Evolutionary conservation across 2,329 filamentous ascomycete genomes (phyloP).

Genomic region (Aspergillus eucalypticola): DNA sequence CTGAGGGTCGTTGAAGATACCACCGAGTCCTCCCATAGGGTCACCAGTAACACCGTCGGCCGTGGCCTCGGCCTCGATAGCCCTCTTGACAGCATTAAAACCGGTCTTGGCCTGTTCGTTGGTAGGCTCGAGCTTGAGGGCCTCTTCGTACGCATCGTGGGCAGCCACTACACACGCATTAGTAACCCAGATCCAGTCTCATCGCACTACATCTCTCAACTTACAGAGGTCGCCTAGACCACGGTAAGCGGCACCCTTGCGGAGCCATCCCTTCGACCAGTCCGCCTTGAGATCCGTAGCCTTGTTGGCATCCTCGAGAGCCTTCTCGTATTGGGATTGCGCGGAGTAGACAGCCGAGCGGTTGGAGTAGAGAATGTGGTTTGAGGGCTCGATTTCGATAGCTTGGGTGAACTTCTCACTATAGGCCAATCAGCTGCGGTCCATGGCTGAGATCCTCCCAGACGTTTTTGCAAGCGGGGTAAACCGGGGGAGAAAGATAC

Average conservation of each 20-base stretch:
- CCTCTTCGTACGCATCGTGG: conserved; percentile 87
- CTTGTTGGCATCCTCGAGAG: conserved; percentile 87
- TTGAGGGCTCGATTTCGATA: conserved; percentile 80
- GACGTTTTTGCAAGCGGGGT: conserved; percentile 21
- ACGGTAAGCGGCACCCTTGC: conserved; percentile 88
- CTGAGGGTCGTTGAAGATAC: conserved; percentile 92
- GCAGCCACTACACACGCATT: conserved; percentile 61
- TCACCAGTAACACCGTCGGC: conserved; percentile 64
- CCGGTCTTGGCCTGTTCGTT: conserved; percentile 94
- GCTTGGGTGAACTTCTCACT: conserved; percentile 95
- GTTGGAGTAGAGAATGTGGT: conserved; percentile 98
- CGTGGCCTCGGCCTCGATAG: conserved; percentile 75
- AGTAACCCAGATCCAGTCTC: conserved; percentile 2
- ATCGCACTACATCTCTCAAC: conserved; percentile 21
- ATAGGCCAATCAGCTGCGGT: conserved; percentile 12
- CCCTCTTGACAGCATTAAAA: conserved; percentile 78
- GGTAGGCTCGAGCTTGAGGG: conserved; percentile 85
- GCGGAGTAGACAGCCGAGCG: conserved; percentile 86
- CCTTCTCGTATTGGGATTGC: conserved; percentile 81
- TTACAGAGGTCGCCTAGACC: conserved; percentile 76
- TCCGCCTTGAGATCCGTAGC: conserved; percentile 93
- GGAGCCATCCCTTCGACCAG: conserved; percentile 95
- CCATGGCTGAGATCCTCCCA: neutral
- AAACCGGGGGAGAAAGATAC: conserved; percentile 51
- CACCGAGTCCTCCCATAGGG: conserved; percentile 74